phyloP scores from a whole-genome alignment of 805 yeast species.

The Grigorovia transvaalensis region DNA sequence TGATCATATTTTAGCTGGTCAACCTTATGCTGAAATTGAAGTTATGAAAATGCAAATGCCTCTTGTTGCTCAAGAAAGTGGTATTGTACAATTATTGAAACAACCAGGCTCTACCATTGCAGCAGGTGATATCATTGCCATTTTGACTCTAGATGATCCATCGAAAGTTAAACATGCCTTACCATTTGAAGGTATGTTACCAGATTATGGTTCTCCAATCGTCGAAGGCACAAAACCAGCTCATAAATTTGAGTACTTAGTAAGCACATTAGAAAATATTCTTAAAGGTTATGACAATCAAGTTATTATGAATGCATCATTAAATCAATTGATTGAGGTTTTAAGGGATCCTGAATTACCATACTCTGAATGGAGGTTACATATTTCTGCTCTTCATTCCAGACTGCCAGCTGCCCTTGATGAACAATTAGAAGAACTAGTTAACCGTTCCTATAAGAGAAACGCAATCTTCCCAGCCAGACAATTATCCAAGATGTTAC shows the following conservation, averaged over 20 bases:
- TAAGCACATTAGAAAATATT: conserved; percentile 62
- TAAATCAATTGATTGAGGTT: conserved; percentile 59
- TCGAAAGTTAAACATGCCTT: conserved; percentile 93
- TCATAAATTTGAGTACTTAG: conserved; percentile 53
- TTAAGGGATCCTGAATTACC: conserved; percentile 78
- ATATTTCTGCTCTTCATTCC: conserved; percentile 82
- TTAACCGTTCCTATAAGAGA: conserved; percentile 57
- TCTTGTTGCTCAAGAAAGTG: conserved; percentile 83
- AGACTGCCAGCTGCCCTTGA: conserved; percentile 77
- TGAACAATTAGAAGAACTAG: conserved; percentile 47
- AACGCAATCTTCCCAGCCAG: conserved; percentile 89
- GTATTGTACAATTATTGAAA: conserved; percentile 82
- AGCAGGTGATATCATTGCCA: conserved; percentile 96
- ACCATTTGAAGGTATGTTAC: conserved; percentile 90
- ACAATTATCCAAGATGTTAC: conserved; percentile 62
- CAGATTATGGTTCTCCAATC: conserved; percentile 75
- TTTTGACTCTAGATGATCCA: conserved; percentile 90
- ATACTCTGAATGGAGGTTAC: conserved; percentile 81
- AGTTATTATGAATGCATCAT: conserved; percentile 79
- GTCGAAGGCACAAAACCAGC: conserved; percentile 77
- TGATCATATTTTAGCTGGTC: conserved; percentile 84
- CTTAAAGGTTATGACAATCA: conserved; percentile 91
- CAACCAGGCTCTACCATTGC: conserved; percentile 97
- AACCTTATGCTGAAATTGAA: conserved; percentile 95
- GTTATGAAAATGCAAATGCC: conserved; percentile 99